Percentiles rank a stretch among this genome's conserved stretches.
These are phyloP conservation scores for Luffa acutangula DNA, from an alignment of 306 rosid genomes.

Conservation along the genomic window DNA sequence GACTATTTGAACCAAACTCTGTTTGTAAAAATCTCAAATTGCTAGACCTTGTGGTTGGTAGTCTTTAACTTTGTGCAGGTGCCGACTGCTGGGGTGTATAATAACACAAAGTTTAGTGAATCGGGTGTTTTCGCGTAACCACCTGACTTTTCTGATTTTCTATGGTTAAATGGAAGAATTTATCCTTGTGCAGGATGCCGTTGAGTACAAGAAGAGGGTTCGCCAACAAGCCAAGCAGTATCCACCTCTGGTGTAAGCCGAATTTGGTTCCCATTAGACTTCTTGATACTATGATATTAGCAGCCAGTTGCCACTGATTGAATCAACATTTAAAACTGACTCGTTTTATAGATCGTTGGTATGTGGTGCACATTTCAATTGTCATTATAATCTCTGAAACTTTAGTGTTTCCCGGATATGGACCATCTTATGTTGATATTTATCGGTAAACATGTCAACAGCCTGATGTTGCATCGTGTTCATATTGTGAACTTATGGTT, in stretches of 20 bases:
- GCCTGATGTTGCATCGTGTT: constrained; percentile 5
- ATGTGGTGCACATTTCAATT: constrained; percentile 10
- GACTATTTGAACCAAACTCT: neutral
- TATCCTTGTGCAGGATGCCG: constrained; percentile 46
- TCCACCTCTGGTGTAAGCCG: constrained; percentile 60
- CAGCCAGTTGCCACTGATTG: constrained; percentile 25
- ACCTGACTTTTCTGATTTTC: neutral
- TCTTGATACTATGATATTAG: constrained; percentile 22
- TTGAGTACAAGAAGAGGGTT: constrained; percentile 75
- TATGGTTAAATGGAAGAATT: constrained; percentile 13
- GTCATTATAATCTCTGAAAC: constrained; percentile 4
- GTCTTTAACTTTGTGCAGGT: neutral
- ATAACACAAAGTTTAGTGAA: neutral
- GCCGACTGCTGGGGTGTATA: too few relatives aligned
- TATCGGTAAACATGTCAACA: neutral
- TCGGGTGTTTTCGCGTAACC: neutral
- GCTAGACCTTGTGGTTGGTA: neutral
- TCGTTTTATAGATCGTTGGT: constrained; percentile 9
- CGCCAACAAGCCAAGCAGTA: constrained; percentile 86
- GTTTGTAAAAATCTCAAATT: neutral
- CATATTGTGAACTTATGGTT: constrained; percentile 2
- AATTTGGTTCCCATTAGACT: constrained; percentile 16
- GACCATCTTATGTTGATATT: constrained; percentile 5
- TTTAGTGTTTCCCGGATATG: neutral
- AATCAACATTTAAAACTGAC: constrained; percentile 16